A percentile compares a stretch with the other conserved stretches of the same genome.
These are phyloP conservation scores for Penicillium coffeae DNA, from an alignment of 495 filamentous ascomycete genomes.

Conservation along the genomic window DNA sequence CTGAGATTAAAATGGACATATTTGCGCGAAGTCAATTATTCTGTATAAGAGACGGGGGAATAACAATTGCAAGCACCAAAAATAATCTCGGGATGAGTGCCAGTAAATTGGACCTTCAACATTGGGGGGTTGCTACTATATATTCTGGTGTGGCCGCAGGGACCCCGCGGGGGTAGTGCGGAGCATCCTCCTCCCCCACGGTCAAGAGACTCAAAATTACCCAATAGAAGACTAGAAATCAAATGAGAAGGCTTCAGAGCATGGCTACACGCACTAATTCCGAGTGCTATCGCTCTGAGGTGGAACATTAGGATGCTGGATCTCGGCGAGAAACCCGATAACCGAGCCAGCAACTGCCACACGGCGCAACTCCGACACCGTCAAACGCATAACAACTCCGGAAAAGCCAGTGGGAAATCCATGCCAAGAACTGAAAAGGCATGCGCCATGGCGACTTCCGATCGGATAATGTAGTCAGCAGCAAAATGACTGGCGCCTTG, in stretches of 20 bases:
- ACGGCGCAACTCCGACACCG: slow-evolving; percentile 36
- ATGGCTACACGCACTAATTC: slow-evolving; percentile 26
- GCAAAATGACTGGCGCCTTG: too few relatives aligned
- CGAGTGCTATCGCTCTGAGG: slow-evolving; percentile 13
- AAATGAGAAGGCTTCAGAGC: neutral
- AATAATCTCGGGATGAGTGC: too few relatives aligned
- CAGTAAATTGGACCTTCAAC: too few relatives aligned
- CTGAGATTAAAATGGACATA: slow-evolving; percentile 69
- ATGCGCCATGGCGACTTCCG: too few relatives aligned
- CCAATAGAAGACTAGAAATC: slow-evolving; percentile 6
- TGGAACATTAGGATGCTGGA: neutral
- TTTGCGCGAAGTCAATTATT: neutral
- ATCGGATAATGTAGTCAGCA: too few relatives aligned
- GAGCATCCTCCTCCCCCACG: slow-evolving; percentile 15
- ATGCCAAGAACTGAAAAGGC: too few relatives aligned
- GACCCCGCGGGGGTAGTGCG: slow-evolving; percentile 12
- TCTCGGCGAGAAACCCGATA: slow-evolving; percentile 35
- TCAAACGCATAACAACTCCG: too few relatives aligned
- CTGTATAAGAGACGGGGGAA: too few relatives aligned
- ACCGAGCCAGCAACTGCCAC: slow-evolving; percentile 15
- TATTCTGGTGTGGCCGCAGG: too few relatives aligned
- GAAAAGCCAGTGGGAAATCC: too few relatives aligned
- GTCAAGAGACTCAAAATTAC: slow-evolving; percentile 1
- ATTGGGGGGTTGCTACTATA: too few relatives aligned
- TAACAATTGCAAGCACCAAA: too few relatives aligned